Conservation (phyloP, 306 rosid genomes). For the Sechiopsis laciniata region DNA sequence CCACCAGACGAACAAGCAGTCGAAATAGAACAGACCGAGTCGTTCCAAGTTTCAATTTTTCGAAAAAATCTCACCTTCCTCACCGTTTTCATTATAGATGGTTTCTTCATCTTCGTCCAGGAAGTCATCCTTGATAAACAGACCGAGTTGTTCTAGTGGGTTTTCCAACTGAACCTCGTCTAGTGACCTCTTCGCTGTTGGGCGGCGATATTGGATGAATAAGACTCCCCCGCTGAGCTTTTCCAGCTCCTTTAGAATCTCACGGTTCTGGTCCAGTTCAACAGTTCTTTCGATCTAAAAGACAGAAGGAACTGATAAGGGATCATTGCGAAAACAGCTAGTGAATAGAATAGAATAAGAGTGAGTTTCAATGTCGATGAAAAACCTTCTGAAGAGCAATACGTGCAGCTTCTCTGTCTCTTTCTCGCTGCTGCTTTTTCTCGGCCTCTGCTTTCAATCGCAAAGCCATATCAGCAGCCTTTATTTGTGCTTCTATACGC, state of each 20-base stretch:
- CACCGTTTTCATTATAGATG: slow-evolving; percentile 31
- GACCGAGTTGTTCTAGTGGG: slow-evolving; percentile 71
- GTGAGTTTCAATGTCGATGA: neutral
- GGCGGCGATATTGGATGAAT: slow-evolving; percentile 23
- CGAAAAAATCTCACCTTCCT: slow-evolving; percentile 61
- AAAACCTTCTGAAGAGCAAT: slow-evolving; percentile 58
- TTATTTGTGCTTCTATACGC: slow-evolving; percentile 72
- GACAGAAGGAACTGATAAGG: neutral
- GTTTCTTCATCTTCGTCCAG: slow-evolving; percentile 49
- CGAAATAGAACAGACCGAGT: neutral
- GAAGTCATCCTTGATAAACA: slow-evolving; percentile 63
- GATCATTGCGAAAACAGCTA: neutral
- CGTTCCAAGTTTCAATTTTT: slow-evolving; percentile 10
- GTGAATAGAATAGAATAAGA: neutral
- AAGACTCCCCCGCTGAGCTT: slow-evolving; percentile 46
- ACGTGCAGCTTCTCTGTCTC: slow-evolving; percentile 86
- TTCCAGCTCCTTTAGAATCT: slow-evolving; percentile 56
- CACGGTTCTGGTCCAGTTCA: slow-evolving; percentile 55
- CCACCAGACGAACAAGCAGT: neutral
- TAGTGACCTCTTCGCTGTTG: slow-evolving; percentile 12
- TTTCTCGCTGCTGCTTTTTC: slow-evolving; percentile 47
- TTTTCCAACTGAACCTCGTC: slow-evolving; percentile 22
- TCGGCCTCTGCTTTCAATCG: slow-evolving; percentile 46
- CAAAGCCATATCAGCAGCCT: slow-evolving; percentile 61
- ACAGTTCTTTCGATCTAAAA: slow-evolving; percentile 63